phyloP scores from a whole-genome alignment of 2,329 filamentous ascomycete species.

The Aspergillus sp. region DNA sequence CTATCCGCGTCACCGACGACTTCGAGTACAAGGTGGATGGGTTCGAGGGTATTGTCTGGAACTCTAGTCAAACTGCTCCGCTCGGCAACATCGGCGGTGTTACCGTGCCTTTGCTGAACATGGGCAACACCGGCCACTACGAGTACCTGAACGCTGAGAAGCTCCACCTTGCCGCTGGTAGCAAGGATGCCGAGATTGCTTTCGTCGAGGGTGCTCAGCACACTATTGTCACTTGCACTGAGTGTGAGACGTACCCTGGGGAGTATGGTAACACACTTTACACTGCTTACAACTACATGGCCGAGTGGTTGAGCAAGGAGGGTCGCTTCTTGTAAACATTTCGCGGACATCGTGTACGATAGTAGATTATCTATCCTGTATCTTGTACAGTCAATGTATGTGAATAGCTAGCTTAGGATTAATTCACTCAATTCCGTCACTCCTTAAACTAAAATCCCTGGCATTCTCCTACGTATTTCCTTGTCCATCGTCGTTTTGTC shows the following conservation, averaged over 20 bases:
- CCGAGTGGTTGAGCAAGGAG: neutral
- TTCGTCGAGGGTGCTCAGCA: conserved; percentile 2
- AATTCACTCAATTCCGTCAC: neutral
- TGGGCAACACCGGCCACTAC: conserved; percentile 5
- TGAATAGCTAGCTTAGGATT: neutral
- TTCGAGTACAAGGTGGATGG: neutral
- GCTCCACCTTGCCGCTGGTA: neutral
- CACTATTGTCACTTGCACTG: neutral
- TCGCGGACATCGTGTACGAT: neutral
- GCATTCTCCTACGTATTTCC: too few relatives aligned
- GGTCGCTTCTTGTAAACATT: neutral
- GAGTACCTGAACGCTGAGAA: conserved; percentile 7
- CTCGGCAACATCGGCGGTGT: neutral
- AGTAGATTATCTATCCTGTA: neutral
- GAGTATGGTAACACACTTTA: neutral
- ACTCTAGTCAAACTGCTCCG: neutral
- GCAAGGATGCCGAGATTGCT: neutral
- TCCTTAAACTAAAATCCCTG: too few relatives aligned
- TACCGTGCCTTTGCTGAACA: neutral
- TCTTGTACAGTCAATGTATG: neutral
- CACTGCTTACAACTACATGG: conserved; percentile 3
- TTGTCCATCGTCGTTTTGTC: neutral
- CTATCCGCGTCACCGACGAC: neutral
- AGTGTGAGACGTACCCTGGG: neutral
- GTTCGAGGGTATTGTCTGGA: neutral